Conservation (phyloP, 192 early-diverging fungal species). For the Piromyces finnis region DNA sequence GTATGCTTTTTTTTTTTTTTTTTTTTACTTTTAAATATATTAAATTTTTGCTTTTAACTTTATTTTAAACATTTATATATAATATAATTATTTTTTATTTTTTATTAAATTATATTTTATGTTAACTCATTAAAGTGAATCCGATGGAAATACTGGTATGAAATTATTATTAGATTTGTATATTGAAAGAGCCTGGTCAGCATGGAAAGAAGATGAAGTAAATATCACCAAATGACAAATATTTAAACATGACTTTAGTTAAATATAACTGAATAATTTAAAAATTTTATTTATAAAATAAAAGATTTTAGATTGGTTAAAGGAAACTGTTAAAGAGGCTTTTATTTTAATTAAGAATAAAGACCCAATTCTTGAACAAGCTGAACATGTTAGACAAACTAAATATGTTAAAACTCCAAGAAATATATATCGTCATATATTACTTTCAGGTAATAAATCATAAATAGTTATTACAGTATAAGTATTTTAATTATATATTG, state of each 20-base stretch:
- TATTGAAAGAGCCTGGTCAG: slow-evolving; percentile 47
- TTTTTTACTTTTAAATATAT: too few species aligned
- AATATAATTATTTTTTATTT: too few species aligned
- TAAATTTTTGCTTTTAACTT: too few species aligned
- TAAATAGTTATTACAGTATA: too few species aligned
- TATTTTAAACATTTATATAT: too few species aligned
- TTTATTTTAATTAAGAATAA: background rate
- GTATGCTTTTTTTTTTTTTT: too few species aligned
- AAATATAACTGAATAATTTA: too few species aligned
- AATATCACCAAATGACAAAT: too few species aligned
- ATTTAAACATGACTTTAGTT: too few species aligned
- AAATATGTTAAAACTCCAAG: background rate
- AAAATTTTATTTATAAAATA: too few species aligned
- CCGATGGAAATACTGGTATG: slow-evolving; percentile 5
- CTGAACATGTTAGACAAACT: background rate
- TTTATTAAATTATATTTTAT: too few species aligned
- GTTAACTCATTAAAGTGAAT: background rate
- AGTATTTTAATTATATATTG: too few species aligned
- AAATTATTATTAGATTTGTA: slow-evolving; percentile 51
- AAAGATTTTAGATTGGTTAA: background rate
- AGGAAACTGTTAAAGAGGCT: background rate
- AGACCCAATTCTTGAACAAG: background rate
- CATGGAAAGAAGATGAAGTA: slow-evolving; percentile 74
- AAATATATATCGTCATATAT: background rate
- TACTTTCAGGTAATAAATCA: background rate